Percentiles rank a stretch among this genome's conserved stretches.
phyloP scores from a whole-genome alignment of 2,329 filamentous ascomycete species.

The Monilinia polystroma region DNA sequence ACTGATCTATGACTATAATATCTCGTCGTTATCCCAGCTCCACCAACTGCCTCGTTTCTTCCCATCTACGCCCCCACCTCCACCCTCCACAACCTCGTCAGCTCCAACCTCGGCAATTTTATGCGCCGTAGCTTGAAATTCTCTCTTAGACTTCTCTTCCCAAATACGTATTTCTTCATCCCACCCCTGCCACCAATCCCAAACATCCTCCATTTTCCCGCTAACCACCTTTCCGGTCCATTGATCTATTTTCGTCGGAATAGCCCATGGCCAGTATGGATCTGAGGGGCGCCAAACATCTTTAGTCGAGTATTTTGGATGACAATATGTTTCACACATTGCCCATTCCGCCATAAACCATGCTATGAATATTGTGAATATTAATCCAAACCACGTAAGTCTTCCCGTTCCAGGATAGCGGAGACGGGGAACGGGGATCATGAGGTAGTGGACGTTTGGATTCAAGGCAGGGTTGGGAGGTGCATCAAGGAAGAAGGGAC shows the following conservation, averaged over 20 bases:
- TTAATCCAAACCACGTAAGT: conserved; percentile 36
- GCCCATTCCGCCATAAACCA: conserved; percentile 57
- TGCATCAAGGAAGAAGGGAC: conserved; percentile 6
- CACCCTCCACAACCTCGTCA: neutral
- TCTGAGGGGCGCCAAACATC: conserved; percentile 54
- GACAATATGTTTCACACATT: conserved; percentile 56
- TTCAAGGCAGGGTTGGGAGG: conserved; percentile 7
- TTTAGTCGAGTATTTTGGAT: conserved; percentile 49
- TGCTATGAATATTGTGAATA: conserved; percentile 44
- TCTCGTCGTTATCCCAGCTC: conserved; percentile 15
- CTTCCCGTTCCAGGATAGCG: conserved; percentile 27
- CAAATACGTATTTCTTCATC: conserved; percentile 8
- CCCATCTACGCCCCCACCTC: neutral
- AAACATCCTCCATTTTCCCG: conserved; percentile 6
- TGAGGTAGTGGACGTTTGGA: conserved; percentile 27
- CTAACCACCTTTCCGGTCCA: conserved; percentile 46
- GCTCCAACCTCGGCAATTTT: neutral
- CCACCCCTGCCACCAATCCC: conserved; percentile 16
- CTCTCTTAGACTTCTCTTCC: conserved; percentile 6
- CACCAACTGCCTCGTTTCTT: conserved; percentile 9
- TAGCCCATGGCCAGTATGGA: conserved; percentile 58
- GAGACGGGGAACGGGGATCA: conserved; percentile 32
- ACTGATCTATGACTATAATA: neutral
- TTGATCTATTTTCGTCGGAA: conserved; percentile 62
- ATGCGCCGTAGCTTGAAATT: neutral